Evolutionary conservation across 345 rosid genomes (phyloP), one percentile per base, ranked within the genome.

Genomic region (Citropsis articulata): DNA sequence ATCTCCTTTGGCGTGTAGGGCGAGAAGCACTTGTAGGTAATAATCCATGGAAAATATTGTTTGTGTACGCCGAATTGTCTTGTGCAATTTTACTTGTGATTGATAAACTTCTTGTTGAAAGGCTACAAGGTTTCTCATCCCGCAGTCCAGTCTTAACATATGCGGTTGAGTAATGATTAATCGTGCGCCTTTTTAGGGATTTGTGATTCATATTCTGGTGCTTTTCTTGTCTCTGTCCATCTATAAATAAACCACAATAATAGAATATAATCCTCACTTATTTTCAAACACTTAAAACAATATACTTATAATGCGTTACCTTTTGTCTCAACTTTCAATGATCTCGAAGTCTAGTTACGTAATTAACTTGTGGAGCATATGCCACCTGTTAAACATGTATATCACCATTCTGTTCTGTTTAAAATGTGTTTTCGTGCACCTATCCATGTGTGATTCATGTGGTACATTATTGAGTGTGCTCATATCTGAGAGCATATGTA

Each of bases 351-450:
- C 71, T 21, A 13, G 53, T 5, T 35, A 3, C n/a, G 71, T 36
- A 67, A 35, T 67, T 38, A 7, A 55, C 7, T 1, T 56, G 24
- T 21, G 18, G 56, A 55, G 18, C 62, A 31, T 71, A 21, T 71
- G 12, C 36, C 14, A 50, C 30, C 19, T 28, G 7, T 50, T 30
- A 70, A 70, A 70, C 4, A 8, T 18, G 38, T 19, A 31, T 31
- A 55, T 55, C 18, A 21, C 42, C 12, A 50, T 55, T 21, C 66
- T 27, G 66, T 61, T 4, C 3, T 1, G 5, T 27, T 61, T 61
- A 61, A 61, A 28, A 13, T 63, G 64, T 48, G 59, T 69, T 69
- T 69, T 69, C 60, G 22, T 69, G 63, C 65, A 56, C 45, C 31
- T 16, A 72, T 36, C 61, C 35, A 48, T 4, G 5, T 10, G 16